Evolutionary conservation across 371 early-diverging fungal genomes (phyloP), one percentile per base, ranked within the genome.

Genomic region (Rhizopus arrhizus): DNA sequence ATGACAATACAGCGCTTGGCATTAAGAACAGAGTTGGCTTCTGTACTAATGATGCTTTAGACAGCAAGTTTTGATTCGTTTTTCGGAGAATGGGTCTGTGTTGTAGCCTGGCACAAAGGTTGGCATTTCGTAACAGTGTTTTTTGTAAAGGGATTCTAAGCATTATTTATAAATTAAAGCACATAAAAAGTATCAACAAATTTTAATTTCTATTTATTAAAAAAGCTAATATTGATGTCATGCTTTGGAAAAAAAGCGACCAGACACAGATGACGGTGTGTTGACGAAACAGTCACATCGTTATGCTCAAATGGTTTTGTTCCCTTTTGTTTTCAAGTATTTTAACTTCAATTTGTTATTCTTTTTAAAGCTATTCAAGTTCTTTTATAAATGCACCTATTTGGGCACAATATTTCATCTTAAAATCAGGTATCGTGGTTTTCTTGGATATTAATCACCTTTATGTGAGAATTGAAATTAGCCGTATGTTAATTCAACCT

Each of bases 71-170:
- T 29, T 28, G 38, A 28, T 12, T 40, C 9, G 48, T 9, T 48
- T 48, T 48, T 48, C 48, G 48, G 22, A 29, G 8, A 48, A 48
- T 29, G 7, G 29, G 22, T 48, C 48, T 22, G 31, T 48, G 48
- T 12, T 48, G 22, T 48, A 48, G 1, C 29, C 12, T 48, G 48
- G 10, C 12, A 12, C 31, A 48, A 15, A 7, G 29, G 9, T 8
- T 7, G 8, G 15, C 10, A 12, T 29, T 48, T 6, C 41, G 6
- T 53, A 41, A 53, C 10, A 40, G 11, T 6, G 22, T 28, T 40
- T 41, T 53, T 40, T 53, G 38, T 53, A 53, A 53, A 53, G 41
- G 40, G 6, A 53, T 11, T 40, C 41, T 53, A 41, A 40, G 22
- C 53, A 53, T 48, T 15, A 29, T 48, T 29, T 29, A 48, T 29